These are phyloP conservation scores for Boletus reticuloceps DNA, from an alignment of 768 basidiomycete species.

Conservation along the genomic window DNA sequence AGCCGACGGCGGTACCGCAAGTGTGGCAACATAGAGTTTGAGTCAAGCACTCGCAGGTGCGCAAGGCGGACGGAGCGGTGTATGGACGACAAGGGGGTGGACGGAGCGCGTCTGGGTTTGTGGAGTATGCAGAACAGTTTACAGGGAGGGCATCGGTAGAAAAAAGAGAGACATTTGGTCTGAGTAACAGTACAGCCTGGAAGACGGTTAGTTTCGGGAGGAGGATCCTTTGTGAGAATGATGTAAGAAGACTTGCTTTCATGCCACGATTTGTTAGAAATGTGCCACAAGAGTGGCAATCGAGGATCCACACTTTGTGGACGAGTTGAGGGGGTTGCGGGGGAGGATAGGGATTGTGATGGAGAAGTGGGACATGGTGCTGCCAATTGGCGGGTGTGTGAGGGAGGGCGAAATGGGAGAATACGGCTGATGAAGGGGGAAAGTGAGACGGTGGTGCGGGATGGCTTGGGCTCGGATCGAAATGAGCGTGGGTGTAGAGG, in stretches of 20 bases:
- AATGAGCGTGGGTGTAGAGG: conserved; percentile 24
- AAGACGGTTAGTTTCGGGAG: conserved; percentile 6
- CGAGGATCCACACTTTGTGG: conserved; percentile 80
- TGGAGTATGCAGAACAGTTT: conserved; percentile 68
- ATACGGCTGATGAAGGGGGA: conserved; percentile 21
- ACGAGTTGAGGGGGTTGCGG: conserved; percentile 40
- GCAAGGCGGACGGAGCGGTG: conserved; percentile 31
- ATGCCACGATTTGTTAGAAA: conserved; percentile 85
- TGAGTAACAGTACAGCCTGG: conserved; percentile 80
- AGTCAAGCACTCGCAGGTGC: conserved; percentile 85
- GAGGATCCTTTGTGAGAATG: neutral
- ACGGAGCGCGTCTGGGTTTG: conserved; percentile 43
- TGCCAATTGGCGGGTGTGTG: conserved; percentile 28
- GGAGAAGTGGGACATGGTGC: conserved; percentile 34
- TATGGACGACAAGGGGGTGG: conserved; percentile 39
- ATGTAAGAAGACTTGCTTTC: conserved; percentile 51
- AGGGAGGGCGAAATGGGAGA: conserved; percentile 26
- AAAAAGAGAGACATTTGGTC: conserved; percentile 78
- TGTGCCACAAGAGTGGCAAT: conserved; percentile 68
- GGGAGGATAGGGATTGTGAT: conserved; percentile 42
- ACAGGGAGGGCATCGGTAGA: conserved; percentile 78
- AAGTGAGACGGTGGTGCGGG: conserved; percentile 3
- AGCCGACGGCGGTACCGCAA: conserved; percentile 73
- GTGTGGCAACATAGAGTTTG: conserved; percentile 78
- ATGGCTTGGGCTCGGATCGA: conserved; percentile 5